phyloP scores from a whole-genome alignment of 2,329 filamentous ascomycete genomes.

The Falciphora oryzae region DNA sequence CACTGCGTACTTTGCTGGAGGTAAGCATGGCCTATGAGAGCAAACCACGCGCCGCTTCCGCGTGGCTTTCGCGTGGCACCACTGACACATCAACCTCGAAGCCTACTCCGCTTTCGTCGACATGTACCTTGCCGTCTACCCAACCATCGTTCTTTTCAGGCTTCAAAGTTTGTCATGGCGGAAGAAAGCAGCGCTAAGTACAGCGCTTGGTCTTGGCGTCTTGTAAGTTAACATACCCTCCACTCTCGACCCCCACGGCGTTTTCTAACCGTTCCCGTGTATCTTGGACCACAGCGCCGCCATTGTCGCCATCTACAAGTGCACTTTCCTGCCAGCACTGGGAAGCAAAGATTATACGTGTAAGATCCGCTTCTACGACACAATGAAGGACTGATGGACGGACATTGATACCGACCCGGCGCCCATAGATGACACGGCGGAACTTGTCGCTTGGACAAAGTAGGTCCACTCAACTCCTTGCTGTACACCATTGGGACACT shows the following conservation, averaged over 20 bases:
- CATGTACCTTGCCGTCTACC: slow-evolving; percentile 37
- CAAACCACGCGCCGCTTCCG: not conserved
- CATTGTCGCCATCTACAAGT: slow-evolving; percentile 26
- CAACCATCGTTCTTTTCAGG: slow-evolving; percentile 28
- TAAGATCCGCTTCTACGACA: not conserved
- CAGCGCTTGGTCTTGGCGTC: slow-evolving; percentile 33
- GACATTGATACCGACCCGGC: not conserved
- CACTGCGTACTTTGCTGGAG: slow-evolving; percentile 33
- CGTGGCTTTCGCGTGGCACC: slow-evolving; percentile 1
- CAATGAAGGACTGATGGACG: not conserved
- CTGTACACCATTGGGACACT: not conserved
- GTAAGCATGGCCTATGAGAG: slow-evolving; percentile 20
- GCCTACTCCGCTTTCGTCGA: slow-evolving; percentile 22
- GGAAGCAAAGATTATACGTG: slow-evolving; percentile 24
- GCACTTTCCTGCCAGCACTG: slow-evolving; percentile 21
- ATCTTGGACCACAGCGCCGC: slow-evolving; percentile 17
- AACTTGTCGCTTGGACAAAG: slow-evolving; percentile 41
- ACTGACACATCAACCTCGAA: not conserved
- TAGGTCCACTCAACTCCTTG: slow-evolving; percentile 18
- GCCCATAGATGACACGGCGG: slow-evolving; percentile 26
- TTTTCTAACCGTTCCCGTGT: too few species aligned
- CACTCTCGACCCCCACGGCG: not conserved
- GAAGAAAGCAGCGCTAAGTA: slow-evolving; percentile 34
- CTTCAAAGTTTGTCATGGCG: slow-evolving; percentile 29
- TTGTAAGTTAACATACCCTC: slow-evolving; percentile 22